Evolutionary conservation across 805 yeast species (phyloP), one percentile per base, ranked within the genome.

Genomic region (Debaryomyces hansenii): DNA sequence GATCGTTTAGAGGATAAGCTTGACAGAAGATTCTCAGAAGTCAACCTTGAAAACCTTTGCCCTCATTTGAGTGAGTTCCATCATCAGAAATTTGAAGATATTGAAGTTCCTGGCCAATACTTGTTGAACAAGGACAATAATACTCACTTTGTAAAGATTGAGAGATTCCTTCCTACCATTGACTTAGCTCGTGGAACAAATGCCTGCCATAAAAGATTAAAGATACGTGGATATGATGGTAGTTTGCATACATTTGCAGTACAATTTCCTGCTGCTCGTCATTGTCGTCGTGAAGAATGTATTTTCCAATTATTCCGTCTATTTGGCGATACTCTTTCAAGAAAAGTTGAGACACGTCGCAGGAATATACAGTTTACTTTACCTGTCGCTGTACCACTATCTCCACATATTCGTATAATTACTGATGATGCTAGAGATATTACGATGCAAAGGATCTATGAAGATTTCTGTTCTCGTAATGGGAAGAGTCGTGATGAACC

Each of bases 21-120:
- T 49, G 98, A 94, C 63, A 78, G 96, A 53, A 79, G 95, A 48
- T 85, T 90, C 46, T 80, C 84, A 24, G 80, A 82, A 55, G 87
- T 90, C 41, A 87, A 90, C 55, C 68, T 94, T 51, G 99, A 94
- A 67, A 83, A 90, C 47, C 75, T 94, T 51, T 90, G 97, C 58
- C 97, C 98, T 12, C 98, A 92, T 57, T 75, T 94, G 64, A 86
- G 96, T 62, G 97, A 91, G 62, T 94, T 95, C 81, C 99, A 94
- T 67, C 96, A 94, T 64, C 98, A 94, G 64, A 92, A 90, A 67
- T 94, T 94, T 62, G 99, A 94, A 64, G 99, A 94, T 41, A 89
- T 94, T 48, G 99, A 94, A 64, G 84, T 94, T 48, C 99, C 99
- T 0, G 99, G 99, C 1, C 99, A 94, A 62, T 94, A 94, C 60